Percentiles rank a stretch among this genome's conserved stretches.
These are phyloP conservation scores for Candida easanensis DNA, from an alignment of 805 yeast species.

Conservation along the genomic window DNA sequence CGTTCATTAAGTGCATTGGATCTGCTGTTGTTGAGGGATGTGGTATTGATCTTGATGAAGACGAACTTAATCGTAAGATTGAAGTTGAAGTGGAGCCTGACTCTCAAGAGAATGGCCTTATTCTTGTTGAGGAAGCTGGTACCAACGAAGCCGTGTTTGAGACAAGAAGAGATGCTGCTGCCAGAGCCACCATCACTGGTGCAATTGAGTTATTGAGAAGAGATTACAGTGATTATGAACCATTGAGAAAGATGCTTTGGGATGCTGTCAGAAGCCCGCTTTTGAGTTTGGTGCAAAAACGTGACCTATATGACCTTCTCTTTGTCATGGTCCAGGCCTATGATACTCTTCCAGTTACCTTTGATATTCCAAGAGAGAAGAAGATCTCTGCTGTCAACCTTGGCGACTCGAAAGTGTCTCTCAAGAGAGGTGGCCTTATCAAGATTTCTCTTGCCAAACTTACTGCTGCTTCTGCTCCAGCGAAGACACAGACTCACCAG, in stretches of 20 bases:
- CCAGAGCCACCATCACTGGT: slow-evolving; percentile 63
- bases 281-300: slow-evolving; percentile 54
- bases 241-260: slow-evolving; percentile 66
- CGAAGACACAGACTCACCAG: background rate
- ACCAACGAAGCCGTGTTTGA: slow-evolving; percentile 38
- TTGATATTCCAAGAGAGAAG: slow-evolving; percentile 67
- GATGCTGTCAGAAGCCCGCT: slow-evolving; percentile 59
- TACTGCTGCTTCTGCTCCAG: background rate
- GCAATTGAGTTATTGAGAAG: slow-evolving; percentile 62
- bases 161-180: slow-evolving; percentile 59
- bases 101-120: slow-evolving; percentile 35
- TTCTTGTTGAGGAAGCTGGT: slow-evolving; percentile 59
- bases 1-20: slow-evolving; percentile 54
- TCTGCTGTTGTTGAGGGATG: slow-evolving; percentile 64
- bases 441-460: slow-evolving; percentile 17
- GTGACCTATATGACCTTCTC: slow-evolving; percentile 61
- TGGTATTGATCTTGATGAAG: slow-evolving; percentile 58
- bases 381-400: slow-evolving; percentile 57
- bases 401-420: slow-evolving; percentile 51
- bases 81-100: slow-evolving; percentile 8
- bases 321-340: slow-evolving; percentile 62
- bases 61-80: slow-evolving; percentile 43
- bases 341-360: slow-evolving; percentile 57
- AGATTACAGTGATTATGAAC: slow-evolving; percentile 51
- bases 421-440: slow-evolving; percentile 50